Percentiles rank a stretch among this genome's conserved stretches.
Evolutionary conservation across 345 rosid species (phyloP).

Genomic region (Brassica incana): DNA sequence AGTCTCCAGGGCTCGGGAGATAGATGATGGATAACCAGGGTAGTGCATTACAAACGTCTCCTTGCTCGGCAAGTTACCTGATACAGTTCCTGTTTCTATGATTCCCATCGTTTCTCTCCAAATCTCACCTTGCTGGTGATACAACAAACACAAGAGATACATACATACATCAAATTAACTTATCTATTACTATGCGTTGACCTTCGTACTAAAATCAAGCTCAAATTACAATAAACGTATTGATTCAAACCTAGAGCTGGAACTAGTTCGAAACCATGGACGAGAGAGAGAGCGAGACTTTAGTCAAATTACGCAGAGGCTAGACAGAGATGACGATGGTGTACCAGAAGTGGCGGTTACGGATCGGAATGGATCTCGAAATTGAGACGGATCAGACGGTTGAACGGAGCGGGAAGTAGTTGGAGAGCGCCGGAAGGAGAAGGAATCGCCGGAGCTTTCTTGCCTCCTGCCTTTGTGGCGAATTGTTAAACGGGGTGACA

Average conservation of each 20-base stretch:
- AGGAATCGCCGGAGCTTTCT: conserved; percentile 23
- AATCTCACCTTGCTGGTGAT: neutral
- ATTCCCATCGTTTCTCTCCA: conserved; percentile 55
- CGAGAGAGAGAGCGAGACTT: neutral
- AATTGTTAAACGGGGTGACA: neutral
- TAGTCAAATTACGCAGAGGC: conserved; percentile 10
- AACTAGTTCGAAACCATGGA: neutral
- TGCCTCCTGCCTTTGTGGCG: neutral
- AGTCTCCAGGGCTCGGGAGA: conserved; percentile 67
- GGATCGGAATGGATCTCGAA: neutral
- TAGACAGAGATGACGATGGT: conserved; percentile 5
- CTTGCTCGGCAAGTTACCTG: conserved; percentile 61
- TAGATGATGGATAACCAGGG: conserved; percentile 86
- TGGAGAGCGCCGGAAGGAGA: conserved; percentile 8
- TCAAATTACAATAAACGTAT: conserved; percentile 3
- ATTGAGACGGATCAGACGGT: neutral
- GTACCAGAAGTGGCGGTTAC: neutral
- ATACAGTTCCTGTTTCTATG: conserved; percentile 63
- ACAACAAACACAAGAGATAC: neutral
- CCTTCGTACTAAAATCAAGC: neutral
- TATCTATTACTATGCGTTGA: neutral
- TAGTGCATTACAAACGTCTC: conserved; percentile 70
- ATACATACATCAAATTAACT: neutral
- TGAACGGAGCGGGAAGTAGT: neutral
- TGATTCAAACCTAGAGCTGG: conserved; percentile 3